Conservation (phyloP, 345 rosid species). For the Abelmoschus esculentus region DNA sequence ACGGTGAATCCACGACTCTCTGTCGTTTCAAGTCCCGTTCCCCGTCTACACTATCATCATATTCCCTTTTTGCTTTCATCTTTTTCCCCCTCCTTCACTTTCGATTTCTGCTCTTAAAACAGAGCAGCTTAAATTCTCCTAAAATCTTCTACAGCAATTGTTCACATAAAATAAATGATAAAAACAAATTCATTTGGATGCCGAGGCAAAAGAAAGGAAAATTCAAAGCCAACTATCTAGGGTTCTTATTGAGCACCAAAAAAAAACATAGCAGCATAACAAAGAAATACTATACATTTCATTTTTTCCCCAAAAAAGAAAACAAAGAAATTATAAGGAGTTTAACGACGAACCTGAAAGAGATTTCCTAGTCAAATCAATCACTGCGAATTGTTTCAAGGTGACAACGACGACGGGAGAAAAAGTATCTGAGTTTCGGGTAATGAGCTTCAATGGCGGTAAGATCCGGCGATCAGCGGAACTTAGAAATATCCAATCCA, state of each 20-base stretch:
- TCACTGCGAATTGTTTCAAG: not conserved
- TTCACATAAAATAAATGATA: not conserved
- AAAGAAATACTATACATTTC: not conserved
- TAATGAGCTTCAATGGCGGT: not conserved
- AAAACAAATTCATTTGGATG: not conserved
- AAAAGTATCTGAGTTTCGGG: not conserved
- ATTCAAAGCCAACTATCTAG: not conserved
- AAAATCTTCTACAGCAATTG: not conserved
- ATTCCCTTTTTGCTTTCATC: slow-evolving; percentile 39
- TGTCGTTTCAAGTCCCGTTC: slow-evolving; percentile 40
- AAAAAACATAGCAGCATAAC: not conserved
- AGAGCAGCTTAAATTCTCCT: not conserved
- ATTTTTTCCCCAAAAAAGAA: no score
- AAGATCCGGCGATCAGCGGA: not conserved
- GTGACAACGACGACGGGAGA: not conserved
- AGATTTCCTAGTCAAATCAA: no score
- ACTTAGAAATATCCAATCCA: not conserved
- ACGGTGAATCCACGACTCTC: slow-evolving; percentile 30
- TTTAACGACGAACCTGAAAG: not conserved
- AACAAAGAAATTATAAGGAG: not conserved
- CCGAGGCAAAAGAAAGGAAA: not conserved
- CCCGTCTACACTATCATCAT: slow-evolving; percentile 30
- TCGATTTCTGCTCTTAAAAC: slow-evolving; percentile 2
- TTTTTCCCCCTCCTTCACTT: not conserved
- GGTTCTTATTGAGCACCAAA: slow-evolving; percentile 1